These are phyloP conservation scores for Coniochaeta sp. DNA, from an alignment of 2,329 filamentous ascomycete genomes.

Conservation along the genomic window DNA sequence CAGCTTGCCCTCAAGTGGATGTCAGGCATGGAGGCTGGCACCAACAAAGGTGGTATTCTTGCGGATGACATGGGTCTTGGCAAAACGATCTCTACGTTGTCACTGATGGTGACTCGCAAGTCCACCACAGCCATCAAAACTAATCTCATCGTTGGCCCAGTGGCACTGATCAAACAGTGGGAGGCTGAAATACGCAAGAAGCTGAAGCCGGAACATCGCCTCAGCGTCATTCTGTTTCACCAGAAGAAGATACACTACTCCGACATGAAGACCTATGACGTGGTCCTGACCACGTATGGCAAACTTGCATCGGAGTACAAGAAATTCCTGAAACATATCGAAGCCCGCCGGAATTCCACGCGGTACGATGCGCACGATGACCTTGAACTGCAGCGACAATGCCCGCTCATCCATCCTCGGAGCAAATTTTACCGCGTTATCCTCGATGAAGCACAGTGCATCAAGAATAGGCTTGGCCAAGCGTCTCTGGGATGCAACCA, in stretches of 20 bases:
- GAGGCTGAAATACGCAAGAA: conserved; percentile 69
- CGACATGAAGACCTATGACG: conserved; percentile 58
- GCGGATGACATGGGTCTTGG: conserved; percentile 80
- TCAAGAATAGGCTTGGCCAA: conserved; percentile 66
- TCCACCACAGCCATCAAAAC: conserved; percentile 55
- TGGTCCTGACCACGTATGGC: conserved; percentile 74
- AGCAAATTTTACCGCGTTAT: conserved; percentile 62
- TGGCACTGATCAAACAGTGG: conserved; percentile 79
- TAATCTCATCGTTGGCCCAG: conserved; percentile 74
- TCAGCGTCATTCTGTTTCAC: conserved; percentile 65
- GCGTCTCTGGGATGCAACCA: conserved; percentile 50
- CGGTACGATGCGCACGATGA: conserved; percentile 20
- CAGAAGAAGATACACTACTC: conserved; percentile 49
- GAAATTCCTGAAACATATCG: conserved; percentile 45
- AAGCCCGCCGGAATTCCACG: conserved; percentile 34
- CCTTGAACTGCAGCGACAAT: conserved; percentile 25
- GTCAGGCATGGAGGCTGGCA: conserved; percentile 63
- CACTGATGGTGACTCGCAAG: conserved; percentile 65
- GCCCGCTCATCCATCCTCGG: conserved; percentile 53
- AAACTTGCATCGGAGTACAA: conserved; percentile 62
- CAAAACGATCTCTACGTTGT: conserved; percentile 76
- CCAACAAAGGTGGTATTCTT: conserved; percentile 70
- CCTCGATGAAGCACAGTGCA: conserved; percentile 72
- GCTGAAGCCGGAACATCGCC: conserved; percentile 47
- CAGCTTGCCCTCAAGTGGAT: conserved; percentile 72